Percentiles rank a stretch among this genome's conserved stretches.
phyloP scores from a whole-genome alignment of 2,329 filamentous ascomycete species.

The Cordyceps farinosa region DNA sequence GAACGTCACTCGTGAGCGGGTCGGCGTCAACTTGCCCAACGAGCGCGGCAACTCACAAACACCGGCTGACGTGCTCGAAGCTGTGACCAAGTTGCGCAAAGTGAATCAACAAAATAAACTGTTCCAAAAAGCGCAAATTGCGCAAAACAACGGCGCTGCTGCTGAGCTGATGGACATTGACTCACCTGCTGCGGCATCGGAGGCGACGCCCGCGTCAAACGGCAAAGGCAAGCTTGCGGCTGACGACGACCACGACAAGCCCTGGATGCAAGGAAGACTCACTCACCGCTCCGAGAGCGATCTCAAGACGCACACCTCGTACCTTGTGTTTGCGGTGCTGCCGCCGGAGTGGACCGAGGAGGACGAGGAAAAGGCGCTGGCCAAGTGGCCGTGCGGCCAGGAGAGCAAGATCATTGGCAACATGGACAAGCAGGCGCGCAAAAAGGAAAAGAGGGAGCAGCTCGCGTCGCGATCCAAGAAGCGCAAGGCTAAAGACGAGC shows the following conservation, averaged over 20 bases:
- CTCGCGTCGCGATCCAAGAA: slow-evolving; percentile 43
- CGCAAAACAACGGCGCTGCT: slow-evolving; percentile 26
- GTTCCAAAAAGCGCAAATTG: slow-evolving; percentile 50
- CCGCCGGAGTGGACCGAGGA: slow-evolving; percentile 82
- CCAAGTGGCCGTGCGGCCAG: slow-evolving; percentile 60
- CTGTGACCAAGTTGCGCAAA: slow-evolving; percentile 66
- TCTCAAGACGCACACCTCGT: slow-evolving; percentile 95
- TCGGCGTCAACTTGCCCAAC: slow-evolving; percentile 61
- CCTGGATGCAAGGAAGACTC: slow-evolving; percentile 73
- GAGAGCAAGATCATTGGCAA: slow-evolving; percentile 51
- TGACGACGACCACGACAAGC: slow-evolving; percentile 38
- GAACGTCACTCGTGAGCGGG: slow-evolving; percentile 76
- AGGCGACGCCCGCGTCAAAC: slow-evolving; percentile 23
- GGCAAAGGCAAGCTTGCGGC: slow-evolving; percentile 26
- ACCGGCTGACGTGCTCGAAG: slow-evolving; percentile 74
- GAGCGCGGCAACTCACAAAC: slow-evolving; percentile 70
- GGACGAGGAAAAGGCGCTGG: slow-evolving; percentile 67
- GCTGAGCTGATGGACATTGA: slow-evolving; percentile 39
- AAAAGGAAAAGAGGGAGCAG: slow-evolving; percentile 54
- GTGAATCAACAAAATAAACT: slow-evolving; percentile 67
- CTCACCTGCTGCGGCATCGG: slow-evolving; percentile 27
- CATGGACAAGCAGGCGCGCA: slow-evolving; percentile 51
- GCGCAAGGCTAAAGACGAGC: slow-evolving; percentile 47
- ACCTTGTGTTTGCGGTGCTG: slow-evolving; percentile 86
- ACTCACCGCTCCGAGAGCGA: slow-evolving; percentile 81